Evolutionary conservation across 352 stramenopile genomes (phyloP).

Genomic region (Globisporangium ultimum): DNA sequence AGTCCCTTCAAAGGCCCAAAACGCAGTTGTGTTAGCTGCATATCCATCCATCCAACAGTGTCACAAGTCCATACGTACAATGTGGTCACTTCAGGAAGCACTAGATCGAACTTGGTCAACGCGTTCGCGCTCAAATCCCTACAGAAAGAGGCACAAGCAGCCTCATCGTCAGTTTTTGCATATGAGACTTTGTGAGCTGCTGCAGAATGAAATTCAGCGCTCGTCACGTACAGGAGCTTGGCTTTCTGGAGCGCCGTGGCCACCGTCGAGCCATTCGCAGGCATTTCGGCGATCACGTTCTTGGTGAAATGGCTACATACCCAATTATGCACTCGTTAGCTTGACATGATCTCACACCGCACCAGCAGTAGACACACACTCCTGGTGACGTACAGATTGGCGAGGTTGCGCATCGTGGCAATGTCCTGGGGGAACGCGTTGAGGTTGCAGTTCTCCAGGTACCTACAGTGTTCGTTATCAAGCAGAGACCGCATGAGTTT

Average conservation of each 20-base stretch:
- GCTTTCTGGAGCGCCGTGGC: slow-evolving; percentile 35
- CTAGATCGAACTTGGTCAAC: slow-evolving; percentile 38
- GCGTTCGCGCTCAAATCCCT: slow-evolving; percentile 49
- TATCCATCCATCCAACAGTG: background rate
- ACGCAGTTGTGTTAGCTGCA: background rate
- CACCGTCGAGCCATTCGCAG: slow-evolving; percentile 29
- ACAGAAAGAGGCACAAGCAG: slow-evolving; percentile 1
- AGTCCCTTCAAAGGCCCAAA: slow-evolving; percentile 21
- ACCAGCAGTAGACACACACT: background rate
- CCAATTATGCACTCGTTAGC: background rate
- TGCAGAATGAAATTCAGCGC: too few relatives aligned
- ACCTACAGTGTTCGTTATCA: slow-evolving; percentile 15
- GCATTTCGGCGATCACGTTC: slow-evolving; percentile 44
- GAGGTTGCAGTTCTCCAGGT: slow-evolving; percentile 72
- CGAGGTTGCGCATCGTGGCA: slow-evolving; percentile 44
- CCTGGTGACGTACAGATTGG: slow-evolving; percentile 36
- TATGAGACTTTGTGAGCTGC: background rate
- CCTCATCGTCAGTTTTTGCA: background rate
- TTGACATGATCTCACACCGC: background rate
- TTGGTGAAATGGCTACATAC: slow-evolving; percentile 48
- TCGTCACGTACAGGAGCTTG: slow-evolving; percentile 32
- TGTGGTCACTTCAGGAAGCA: slow-evolving; percentile 31
- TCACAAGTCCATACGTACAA: slow-evolving; percentile 20
- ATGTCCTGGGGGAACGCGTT: slow-evolving; percentile 44
- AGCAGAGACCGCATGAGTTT: too few relatives aligned